phyloP scores from a whole-genome alignment of 805 yeast species.

The Schwanniomyces vanrijiae region DNA sequence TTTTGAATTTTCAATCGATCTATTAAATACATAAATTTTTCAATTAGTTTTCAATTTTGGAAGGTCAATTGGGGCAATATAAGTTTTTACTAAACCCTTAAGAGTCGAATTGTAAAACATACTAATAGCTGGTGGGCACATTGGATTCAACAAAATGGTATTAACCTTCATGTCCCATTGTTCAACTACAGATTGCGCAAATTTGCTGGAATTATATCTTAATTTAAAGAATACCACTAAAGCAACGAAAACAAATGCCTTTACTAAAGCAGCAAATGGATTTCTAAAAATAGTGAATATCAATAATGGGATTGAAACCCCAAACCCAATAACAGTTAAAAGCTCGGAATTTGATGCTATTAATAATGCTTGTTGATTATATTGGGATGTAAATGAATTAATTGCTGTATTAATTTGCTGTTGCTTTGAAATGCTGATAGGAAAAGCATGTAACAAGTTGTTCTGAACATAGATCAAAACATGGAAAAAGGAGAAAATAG shows the following conservation, averaged over 20 bases:
- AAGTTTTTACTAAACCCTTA: constrained; percentile 15
- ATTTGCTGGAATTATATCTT: constrained; percentile 32
- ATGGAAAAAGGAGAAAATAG: constrained; percentile 38
- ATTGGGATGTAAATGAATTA: constrained; percentile 27
- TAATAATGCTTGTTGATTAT: constrained; percentile 35
- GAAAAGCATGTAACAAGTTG: constrained; percentile 32
- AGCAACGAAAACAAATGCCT: constrained; percentile 30
- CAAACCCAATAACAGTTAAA: constrained; percentile 14
- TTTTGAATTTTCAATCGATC: too few relatives aligned
- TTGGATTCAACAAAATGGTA: constrained; percentile 13
- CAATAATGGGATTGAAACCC: constrained; percentile 25
- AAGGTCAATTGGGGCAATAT: constrained; percentile 21
- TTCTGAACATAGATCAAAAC: constrained; percentile 38
- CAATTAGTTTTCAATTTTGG: constrained; percentile 11
- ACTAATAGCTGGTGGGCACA: constrained; percentile 12
- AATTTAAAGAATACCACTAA: constrained; percentile 34
- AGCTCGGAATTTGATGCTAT: constrained; percentile 39
- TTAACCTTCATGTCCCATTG: constrained; percentile 46
- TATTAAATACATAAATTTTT: background rate
- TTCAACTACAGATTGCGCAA: constrained; percentile 39
- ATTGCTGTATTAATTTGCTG: constrained; percentile 28
- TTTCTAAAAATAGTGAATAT: constrained; percentile 21
- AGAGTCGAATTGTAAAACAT: constrained; percentile 18
- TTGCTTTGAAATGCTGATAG: constrained; percentile 28
- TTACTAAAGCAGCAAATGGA: constrained; percentile 28